Percentiles rank a stretch among this genome's conserved stretches.
phyloP scores from a whole-genome alignment of 2,329 filamentous ascomycete genomes.

The Alternaria tenuissima region DNA sequence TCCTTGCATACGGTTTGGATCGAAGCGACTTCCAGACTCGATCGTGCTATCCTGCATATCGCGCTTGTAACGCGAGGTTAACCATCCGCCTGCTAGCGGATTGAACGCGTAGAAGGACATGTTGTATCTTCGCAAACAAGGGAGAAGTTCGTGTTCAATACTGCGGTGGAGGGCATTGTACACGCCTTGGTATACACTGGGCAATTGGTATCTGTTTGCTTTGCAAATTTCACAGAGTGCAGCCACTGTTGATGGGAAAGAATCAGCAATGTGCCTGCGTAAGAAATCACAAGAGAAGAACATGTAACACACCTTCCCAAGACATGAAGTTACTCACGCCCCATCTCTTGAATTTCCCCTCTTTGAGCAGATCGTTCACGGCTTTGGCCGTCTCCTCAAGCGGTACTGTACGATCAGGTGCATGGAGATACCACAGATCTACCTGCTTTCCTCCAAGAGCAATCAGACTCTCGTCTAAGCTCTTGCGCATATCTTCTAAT shows the following conservation, averaged over 20 bases:
- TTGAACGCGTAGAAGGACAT: conserved; percentile 30
- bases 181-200: conserved; percentile 57
- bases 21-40: conserved; percentile 52
- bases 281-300: background rate
- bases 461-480: conserved; percentile 48
- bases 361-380: conserved; percentile 56
- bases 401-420: conserved; percentile 54
- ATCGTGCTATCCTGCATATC: conserved; percentile 58
- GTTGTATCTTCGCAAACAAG: conserved; percentile 28
- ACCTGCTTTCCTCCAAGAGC: conserved; percentile 50
- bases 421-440: conserved; percentile 59
- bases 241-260: conserved; percentile 44
- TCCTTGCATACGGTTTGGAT: conserved; percentile 41
- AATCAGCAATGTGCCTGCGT: background rate
- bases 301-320: conserved; percentile 9
- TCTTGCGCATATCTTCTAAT: conserved; percentile 36
- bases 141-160: conserved; percentile 30
- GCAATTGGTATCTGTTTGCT: conserved; percentile 53
- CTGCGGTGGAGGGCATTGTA: conserved; percentile 30
- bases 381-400: conserved; percentile 58
- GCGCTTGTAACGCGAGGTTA: conserved; percentile 27
- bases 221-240: conserved; percentile 58
- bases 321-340: conserved; percentile 58
- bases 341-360: conserved; percentile 57
- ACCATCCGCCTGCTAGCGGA: conserved; percentile 28